Conservation (phyloP, 331 rosid genomes). For the Phaseolus coccineus region DNA sequence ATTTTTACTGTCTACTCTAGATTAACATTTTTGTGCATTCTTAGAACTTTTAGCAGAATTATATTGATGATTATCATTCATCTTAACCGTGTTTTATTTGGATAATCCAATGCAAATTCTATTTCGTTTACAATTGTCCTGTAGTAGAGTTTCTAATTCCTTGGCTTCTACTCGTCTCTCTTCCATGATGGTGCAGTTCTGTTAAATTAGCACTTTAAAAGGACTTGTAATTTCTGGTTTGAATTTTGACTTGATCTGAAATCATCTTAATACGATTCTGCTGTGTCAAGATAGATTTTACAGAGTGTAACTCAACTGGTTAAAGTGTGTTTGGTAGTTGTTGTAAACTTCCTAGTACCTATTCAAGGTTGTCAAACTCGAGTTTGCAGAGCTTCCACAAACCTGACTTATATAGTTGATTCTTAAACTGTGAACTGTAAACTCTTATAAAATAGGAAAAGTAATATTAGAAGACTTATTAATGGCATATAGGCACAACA, state of each 20-base stretch:
- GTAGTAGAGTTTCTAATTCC: neutral
- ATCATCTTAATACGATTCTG: neutral
- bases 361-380: too few species aligned
- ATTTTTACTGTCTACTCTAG: neutral
- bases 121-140: neutral
- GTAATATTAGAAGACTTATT: too few species aligned
- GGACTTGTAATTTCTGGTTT: neutral
- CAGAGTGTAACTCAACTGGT: too few species aligned
- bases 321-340: too few species aligned
- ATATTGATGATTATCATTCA: conserved; percentile 10
- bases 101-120: neutral
- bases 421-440: too few species aligned
- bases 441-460: too few species aligned
- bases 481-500: too few species aligned
- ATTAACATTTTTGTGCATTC: conserved; percentile 12
- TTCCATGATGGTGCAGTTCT: neutral
- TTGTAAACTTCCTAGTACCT: too few species aligned
- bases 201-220: conserved; percentile 1
- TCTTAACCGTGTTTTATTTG: conserved; percentile 2
- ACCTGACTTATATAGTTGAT: too few species aligned
- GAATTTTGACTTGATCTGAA: neutral
- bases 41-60: conserved; percentile 11
- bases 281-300: neutral
- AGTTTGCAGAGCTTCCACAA: too few species aligned
- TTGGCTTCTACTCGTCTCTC: neutral